These are phyloP conservation scores for Fusarium chaquense DNA, from an alignment of 2,329 filamentous ascomycete genomes.

Conservation along the genomic window DNA sequence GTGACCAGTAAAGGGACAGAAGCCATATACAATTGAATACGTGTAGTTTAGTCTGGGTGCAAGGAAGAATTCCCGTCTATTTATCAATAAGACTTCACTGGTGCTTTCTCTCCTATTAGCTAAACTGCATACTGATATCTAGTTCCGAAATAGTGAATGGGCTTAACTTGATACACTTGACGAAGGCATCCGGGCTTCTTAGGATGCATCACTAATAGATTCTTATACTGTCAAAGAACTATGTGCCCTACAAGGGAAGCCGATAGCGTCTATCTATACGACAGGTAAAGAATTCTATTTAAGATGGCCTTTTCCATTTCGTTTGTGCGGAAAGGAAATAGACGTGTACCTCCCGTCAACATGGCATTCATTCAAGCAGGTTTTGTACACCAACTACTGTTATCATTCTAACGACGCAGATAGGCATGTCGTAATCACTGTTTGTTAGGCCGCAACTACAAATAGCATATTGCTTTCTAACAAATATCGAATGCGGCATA, in stretches of 20 bases:
- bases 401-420: no score
- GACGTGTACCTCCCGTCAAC: no score
- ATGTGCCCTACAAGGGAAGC: neutral
- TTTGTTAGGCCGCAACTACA: no score
- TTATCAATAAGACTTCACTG: neutral
- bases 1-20: neutral
- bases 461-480: accelerated
- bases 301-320: no score
- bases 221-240: accelerated
- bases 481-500: no score
- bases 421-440: no score
- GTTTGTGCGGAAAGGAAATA: neutral
- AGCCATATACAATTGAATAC: no score
- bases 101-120: neutral
- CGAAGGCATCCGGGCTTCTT: neutral
- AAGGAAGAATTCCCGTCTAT: no score
- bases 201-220: accelerated
- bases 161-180: accelerated
- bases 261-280: neutral
- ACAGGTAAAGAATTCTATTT: neutral
- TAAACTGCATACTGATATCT: accelerated
- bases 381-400: no score
- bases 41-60: no score
- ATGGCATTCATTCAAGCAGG: no score
- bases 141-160: neutral